phyloP scores from a whole-genome alignment of 495 filamentous ascomycete genomes.

The Neurospora sublineolata region DNA sequence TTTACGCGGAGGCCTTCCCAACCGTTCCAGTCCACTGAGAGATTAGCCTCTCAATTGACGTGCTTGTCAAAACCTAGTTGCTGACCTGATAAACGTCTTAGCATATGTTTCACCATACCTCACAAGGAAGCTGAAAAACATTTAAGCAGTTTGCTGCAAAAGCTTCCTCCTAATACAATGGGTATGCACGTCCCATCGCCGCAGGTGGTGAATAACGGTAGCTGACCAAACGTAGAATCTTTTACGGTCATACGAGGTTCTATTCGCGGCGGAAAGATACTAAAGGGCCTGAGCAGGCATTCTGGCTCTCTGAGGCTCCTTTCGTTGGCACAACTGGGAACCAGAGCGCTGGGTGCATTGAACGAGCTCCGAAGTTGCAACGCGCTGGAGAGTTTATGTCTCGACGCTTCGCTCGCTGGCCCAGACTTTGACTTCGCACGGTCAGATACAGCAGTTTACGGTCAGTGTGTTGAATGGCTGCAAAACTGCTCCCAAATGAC shows the following conservation, averaged over 20 bases:
- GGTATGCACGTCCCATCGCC: constrained; percentile 7
- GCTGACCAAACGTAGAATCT: constrained; percentile 15
- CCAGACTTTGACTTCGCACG: background rate
- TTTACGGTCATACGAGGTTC: constrained; percentile 47
- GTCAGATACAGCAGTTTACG: constrained; percentile 25
- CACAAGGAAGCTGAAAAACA: constrained; percentile 37
- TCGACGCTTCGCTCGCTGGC: constrained; percentile 13
- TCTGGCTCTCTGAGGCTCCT: constrained; percentile 44
- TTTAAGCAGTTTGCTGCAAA: constrained; percentile 46
- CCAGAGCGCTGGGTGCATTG: constrained; percentile 36
- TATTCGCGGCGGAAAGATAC: constrained; percentile 40
- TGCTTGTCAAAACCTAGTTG: background rate
- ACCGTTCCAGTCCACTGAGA: background rate
- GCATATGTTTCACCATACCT: constrained; percentile 26
- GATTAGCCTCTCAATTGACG: background rate
- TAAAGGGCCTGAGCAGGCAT: constrained; percentile 49
- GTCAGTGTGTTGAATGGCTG: constrained; percentile 42
- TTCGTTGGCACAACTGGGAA: constrained; percentile 38
- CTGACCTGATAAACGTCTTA: constrained; percentile 27
- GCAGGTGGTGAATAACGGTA: too few relatives aligned
- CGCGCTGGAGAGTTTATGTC: constrained; percentile 33
- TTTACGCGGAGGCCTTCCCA: background rate
- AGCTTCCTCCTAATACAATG: constrained; percentile 46
- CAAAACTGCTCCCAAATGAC: constrained; percentile 42
- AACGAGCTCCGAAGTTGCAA: constrained; percentile 39